Evolutionary conservation across 345 rosid species (phyloP).

Genomic region (Hypericum perforatum): DNA sequence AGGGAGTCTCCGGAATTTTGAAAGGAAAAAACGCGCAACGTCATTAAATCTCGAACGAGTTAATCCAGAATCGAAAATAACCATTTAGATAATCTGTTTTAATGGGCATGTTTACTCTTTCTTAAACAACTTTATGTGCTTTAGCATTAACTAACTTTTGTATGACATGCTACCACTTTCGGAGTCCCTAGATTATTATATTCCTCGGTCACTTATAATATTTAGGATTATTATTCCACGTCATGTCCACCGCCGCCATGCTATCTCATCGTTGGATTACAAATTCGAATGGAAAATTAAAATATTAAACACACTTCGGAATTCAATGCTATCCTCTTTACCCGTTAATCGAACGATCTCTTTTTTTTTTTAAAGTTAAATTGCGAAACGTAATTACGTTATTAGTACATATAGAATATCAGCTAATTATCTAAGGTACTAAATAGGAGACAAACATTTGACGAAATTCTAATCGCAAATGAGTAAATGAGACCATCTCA

Average conservation of each 20-base stretch:
- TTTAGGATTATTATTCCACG: constrained; percentile 17
- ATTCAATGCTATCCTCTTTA: no score
- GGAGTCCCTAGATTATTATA: constrained; percentile 11
- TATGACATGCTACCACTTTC: constrained; percentile 16
- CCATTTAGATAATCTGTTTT: constrained; percentile 15
- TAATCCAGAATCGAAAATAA: constrained; percentile 15
- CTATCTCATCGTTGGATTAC: not conserved
- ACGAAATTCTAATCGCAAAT: no score
- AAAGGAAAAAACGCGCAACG: not conserved
- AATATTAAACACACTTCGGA: constrained; percentile 8
- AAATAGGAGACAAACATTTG: no score
- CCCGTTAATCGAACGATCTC: no score
- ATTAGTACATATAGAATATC: no score
- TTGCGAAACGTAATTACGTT: no score
- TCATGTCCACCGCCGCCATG: constrained; percentile 16
- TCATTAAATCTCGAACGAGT: constrained; percentile 13
- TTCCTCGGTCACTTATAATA: constrained; percentile 25
- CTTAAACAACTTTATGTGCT: not conserved
- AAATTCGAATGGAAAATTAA: not conserved
- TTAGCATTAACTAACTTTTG: not conserved
- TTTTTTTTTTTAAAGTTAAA: no score
- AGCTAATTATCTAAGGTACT: no score
- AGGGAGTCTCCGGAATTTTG: no score
- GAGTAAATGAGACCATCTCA: no score
- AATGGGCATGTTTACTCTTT: not conserved